Base-by-base conservation (phyloP, 768 basidiomycete genomes). In the Xerocomus spinulosus region DNA sequence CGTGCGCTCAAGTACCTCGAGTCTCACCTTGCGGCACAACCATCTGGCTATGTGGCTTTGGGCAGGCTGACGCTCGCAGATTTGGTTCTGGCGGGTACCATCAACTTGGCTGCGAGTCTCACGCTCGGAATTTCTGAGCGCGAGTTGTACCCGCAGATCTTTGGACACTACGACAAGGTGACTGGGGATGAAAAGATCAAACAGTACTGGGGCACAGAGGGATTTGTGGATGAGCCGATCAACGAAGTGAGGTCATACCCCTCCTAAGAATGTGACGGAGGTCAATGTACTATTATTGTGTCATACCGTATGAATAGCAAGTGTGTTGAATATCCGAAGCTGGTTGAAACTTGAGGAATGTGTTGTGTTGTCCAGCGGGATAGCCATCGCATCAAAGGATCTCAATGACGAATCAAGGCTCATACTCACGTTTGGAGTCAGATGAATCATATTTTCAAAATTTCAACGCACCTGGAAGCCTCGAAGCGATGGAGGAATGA, bases 41-140 rank as follows among this genome's bases (percentile, higher is more conserved):
- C 50, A 0, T 60, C 57, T 4, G 58, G 47, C 1, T 54, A 57
- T 34, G 20, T 63, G 29, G 54, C 56, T 5, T 24, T 28, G 9
- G 48, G 55, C 25, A 38, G 40, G 6, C 20, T 61, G 15, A 53
- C 55, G 3, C 55, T 63, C 5, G 56, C 59, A 2, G 61, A 61
- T 34, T 25, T 57, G 17, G 5, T 55, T 7, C 9, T 64, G 17
- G 56, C 49, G 0, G 43, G 46, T 5, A 17, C 26, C 20, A 21
- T 45, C 3, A 25, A 25, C n/a, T 17, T 13, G 6, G 38, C 48
- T 0, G 32, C 40, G 7, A 7, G 23, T 5, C 9, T 20, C 3
- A 29, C 53, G 1, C 48, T 58, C 2, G 57, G 55, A 5, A 38
- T 41, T 0, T 44, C 37, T 0, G 52, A 58, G 15, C 50, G 62